Base-by-base conservation (phyloP, 768 basidiomycete species). In the Tremella mesenterica region DNA sequence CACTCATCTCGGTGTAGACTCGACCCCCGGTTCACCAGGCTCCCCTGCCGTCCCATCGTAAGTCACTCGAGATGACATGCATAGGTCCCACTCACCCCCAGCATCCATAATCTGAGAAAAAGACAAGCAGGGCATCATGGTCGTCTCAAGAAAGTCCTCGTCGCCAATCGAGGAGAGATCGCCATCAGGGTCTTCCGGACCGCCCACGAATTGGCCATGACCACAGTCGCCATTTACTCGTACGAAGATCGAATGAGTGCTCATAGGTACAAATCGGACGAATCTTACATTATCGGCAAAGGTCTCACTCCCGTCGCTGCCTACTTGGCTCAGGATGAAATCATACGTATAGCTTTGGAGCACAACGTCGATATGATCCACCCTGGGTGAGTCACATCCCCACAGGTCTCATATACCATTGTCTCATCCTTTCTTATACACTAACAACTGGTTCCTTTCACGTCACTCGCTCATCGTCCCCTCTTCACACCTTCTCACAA, bases 341-440 rank as follows among this genome's bases (percentile, higher is more conserved):
- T 99, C 75, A 91, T 99, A 75, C 78, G 83, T 59, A 85, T 91
- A 61, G 89, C 91, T n/a, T 80, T 97, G 39, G 92, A 97, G 75
- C 91, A 97, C 74, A 92, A 89, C 23, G 95, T 99, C 23, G 93
- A 96, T 73, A 97, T 99, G 95, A 97, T 99, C 70, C 95, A 97
- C 75, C 95, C 91, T 10, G 91, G 92, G 88, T 90, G 63, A 68
- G 79, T 74, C 47, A 48, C 21, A 29, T 16, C 51, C 23, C 8
- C 52, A 36, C 27, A 27, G 29, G 7, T 23, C 4, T 10, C 49
- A 30, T 43, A 31, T 38, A 3, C 16, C 38, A 27, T 14, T 34
- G 7, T 16, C 41, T 33, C 20, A 8, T 26, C 18, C 8, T 30
- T 20, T n/a, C n/a, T n/a, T 48, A 48, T 21, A 18, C 13, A 14